These are phyloP conservation scores for Colletotrichum navitas DNA, from an alignment of 2,329 filamentous ascomycete genomes.

Conservation along the genomic window DNA sequence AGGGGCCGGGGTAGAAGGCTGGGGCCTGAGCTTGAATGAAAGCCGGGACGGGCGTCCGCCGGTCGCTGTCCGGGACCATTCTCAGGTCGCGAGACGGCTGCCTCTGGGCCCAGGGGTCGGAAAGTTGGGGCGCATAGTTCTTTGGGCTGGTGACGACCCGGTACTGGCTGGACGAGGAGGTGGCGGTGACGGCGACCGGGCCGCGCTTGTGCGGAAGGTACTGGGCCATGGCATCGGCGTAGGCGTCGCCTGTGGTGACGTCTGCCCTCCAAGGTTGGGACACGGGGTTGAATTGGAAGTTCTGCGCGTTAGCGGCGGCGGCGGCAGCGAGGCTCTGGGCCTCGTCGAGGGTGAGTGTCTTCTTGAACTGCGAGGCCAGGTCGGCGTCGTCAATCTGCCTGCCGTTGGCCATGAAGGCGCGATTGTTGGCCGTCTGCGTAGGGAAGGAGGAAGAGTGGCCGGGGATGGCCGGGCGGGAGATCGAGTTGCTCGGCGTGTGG, in stretches of 20 bases:
- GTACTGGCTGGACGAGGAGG: slow-evolving; percentile 46
- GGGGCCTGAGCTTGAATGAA: slow-evolving; percentile 48
- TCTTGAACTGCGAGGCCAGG: slow-evolving; percentile 51
- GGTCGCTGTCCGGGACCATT: slow-evolving; percentile 53
- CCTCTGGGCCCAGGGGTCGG: slow-evolving; percentile 56
- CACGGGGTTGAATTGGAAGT: slow-evolving; percentile 61
- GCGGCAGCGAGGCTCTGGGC: slow-evolving; percentile 40
- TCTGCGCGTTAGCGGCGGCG: slow-evolving; percentile 47
- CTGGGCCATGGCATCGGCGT: slow-evolving; percentile 48
- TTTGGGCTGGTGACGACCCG: slow-evolving; percentile 44
- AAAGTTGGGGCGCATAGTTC: slow-evolving; percentile 47
- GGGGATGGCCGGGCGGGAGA: slow-evolving; percentile 59
- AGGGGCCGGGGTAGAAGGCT: slow-evolving; percentile 50
- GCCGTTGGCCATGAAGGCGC: slow-evolving; percentile 53
- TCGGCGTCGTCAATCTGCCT: slow-evolving; percentile 55
- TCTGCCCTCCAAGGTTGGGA: slow-evolving; percentile 61
- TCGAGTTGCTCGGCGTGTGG: slow-evolving; percentile 59
- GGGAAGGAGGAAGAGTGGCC: slow-evolving; percentile 61
- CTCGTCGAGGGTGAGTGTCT: slow-evolving; percentile 53
- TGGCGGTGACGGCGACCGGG: slow-evolving; percentile 52
- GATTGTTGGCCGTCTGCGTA: slow-evolving; percentile 56
- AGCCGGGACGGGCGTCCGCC: slow-evolving; percentile 52
- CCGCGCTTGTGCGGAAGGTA: slow-evolving; percentile 48
- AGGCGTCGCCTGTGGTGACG: slow-evolving; percentile 49
- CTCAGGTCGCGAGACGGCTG: slow-evolving; percentile 52